phyloP scores from a whole-genome alignment of 495 filamentous ascomycete genomes.

The Penicillium steckii region DNA sequence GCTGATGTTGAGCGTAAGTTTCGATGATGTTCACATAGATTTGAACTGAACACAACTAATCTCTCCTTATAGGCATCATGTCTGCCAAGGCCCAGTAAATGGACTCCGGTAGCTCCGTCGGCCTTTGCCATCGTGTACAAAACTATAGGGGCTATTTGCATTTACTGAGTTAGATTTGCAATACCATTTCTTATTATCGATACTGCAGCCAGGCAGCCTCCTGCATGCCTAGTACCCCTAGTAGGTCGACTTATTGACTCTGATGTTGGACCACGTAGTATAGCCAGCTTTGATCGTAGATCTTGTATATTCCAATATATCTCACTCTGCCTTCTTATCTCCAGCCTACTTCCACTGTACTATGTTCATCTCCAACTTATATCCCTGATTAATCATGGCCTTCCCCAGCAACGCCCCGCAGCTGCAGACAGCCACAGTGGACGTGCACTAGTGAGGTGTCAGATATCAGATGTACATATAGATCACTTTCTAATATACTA shows the following conservation, averaged over 20 bases:
- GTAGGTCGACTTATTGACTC: no score
- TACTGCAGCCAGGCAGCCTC: no score
- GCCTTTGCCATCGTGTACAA: constrained; percentile 48
- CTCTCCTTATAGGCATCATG: constrained; percentile 45
- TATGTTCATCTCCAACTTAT: no score
- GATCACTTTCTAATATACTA: no score
- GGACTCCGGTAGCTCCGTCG: constrained; percentile 32
- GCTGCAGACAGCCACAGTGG: constrained; percentile 1
- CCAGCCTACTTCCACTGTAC: no score
- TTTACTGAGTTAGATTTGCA: constrained; percentile 45
- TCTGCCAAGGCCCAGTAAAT: constrained; percentile 53
- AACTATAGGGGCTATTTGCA: constrained; percentile 44
- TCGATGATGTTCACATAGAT: neutral
- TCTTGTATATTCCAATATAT: no score
- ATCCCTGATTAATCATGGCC: neutral
- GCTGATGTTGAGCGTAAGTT: constrained; percentile 93
- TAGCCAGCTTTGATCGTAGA: no score
- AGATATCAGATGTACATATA: no score
- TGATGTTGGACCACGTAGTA: no score
- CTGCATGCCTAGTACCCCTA: no score
- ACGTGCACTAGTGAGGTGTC: no score
- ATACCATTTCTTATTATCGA: constrained; percentile 32
- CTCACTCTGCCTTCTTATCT: no score
- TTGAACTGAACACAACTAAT: neutral
- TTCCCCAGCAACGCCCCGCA: neutral